These are phyloP conservation scores for Penicillium freii DNA, from an alignment of 2,329 filamentous ascomycete genomes.

Conservation along the genomic window DNA sequence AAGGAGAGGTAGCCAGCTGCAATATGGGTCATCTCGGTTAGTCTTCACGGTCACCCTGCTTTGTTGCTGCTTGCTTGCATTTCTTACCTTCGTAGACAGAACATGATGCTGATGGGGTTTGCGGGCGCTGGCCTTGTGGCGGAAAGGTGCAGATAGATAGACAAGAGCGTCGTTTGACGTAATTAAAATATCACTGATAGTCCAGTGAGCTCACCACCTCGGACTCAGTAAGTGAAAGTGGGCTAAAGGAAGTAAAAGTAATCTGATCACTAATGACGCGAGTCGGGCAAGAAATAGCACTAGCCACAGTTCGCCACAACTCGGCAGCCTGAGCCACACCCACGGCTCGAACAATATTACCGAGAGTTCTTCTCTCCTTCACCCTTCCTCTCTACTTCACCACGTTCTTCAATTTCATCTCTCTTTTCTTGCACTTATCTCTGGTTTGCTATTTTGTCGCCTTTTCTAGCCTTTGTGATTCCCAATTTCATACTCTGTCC, in stretches of 20 bases:
- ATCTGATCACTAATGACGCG: conserved; percentile 3
- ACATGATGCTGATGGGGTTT: conserved; percentile 50
- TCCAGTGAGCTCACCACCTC: not conserved
- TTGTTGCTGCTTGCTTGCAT: not conserved
- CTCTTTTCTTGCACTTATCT: conserved; percentile 17
- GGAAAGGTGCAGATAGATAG: not conserved
- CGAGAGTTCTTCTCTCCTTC: conserved; percentile 21
- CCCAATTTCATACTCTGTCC: conserved; percentile 7
- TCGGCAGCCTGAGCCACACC: conserved; percentile 18
- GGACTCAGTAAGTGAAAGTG: not conserved
- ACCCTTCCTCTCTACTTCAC: conserved; percentile 25
- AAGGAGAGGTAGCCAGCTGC: conserved; percentile 79
- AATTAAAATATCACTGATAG: not conserved
- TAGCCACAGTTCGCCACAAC: conserved; percentile 9
- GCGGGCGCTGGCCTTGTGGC: conserved; percentile 1
- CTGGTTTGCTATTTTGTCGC: conserved; percentile 19
- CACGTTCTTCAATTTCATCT: conserved; percentile 22
- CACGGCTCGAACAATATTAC: conserved; percentile 16
- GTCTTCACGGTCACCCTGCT: not conserved
- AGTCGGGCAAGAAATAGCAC: conserved; percentile 5
- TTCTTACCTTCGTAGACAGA: conserved; percentile 63
- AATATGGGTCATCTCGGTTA: conserved; percentile 2
- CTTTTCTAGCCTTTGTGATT: conserved; percentile 14
- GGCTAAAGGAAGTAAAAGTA: not conserved
- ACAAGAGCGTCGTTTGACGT: not conserved